Percentiles rank a stretch among this genome's conserved stretches.
These are phyloP conservation scores for Psilocybe subaeruginosa DNA, from an alignment of 768 basidiomycete species.

Conservation along the genomic window DNA sequence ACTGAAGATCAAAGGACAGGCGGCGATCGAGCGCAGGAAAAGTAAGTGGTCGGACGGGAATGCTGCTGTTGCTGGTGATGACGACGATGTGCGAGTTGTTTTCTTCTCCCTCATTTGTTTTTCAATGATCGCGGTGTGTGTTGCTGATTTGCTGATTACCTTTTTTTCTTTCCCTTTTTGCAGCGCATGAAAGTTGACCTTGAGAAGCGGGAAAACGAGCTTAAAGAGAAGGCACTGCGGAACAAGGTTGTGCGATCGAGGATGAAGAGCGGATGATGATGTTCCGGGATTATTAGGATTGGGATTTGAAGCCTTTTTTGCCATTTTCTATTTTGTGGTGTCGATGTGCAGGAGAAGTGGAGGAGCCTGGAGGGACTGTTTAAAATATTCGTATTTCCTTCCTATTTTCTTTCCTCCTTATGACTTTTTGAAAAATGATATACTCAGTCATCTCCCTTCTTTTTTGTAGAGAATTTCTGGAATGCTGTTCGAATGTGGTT, in stretches of 20 bases:
- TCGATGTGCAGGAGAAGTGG: no score
- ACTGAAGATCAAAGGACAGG: constrained; percentile 79
- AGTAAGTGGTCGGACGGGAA: constrained; percentile 51
- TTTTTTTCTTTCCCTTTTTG: neutral
- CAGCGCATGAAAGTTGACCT: constrained; percentile 46
- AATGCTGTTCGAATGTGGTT: no score
- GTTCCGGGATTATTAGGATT: no score
- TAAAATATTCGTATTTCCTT: no score
- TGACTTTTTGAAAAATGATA: no score
- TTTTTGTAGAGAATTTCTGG: no score
- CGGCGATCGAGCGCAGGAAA: constrained; percentile 53
- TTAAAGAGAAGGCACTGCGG: constrained; percentile 80
- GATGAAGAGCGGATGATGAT: constrained; percentile 34
- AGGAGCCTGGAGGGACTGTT: no score
- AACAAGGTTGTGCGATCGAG: constrained; percentile 81
- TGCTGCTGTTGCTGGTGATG: constrained; percentile 31
- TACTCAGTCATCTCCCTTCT: no score
- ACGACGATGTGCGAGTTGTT: constrained; percentile 6
- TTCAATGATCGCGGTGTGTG: constrained; percentile 8
- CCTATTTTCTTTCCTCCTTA: no score
- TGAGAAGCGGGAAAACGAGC: constrained; percentile 72
- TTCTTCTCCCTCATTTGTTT: constrained; percentile 3
- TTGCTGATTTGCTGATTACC: constrained; percentile 17
- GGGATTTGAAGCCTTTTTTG: no score
- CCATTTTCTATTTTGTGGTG: no score